Base-by-base conservation (phyloP, 2,329 filamentous ascomycete species). In the Exutisphaerella laricina region DNA sequence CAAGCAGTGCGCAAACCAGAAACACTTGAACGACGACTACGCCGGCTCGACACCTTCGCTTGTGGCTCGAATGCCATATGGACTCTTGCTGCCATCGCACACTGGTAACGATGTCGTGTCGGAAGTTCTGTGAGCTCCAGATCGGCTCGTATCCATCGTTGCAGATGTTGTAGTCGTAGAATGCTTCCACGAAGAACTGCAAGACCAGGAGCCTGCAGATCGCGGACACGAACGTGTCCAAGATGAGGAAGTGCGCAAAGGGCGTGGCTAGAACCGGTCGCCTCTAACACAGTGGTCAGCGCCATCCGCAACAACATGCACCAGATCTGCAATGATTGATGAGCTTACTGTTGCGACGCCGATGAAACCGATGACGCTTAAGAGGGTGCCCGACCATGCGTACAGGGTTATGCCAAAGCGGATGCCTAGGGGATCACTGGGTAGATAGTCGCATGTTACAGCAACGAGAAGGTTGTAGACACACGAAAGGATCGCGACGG, bases 391-490 rank as follows among this genome's bases (percentile, higher is more conserved):
- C 13, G 53, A 54, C 55, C 54, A 60, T 16, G 55, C 54, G 39
- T 60, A 60, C 9, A 50, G 38, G 12, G 48, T 49, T 12, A 57
- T 49, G 40, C 49, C 50, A 26, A 53, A 39, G 8, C 53, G 53
- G 25, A 60, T 46, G 39, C 51, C 56, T 14, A 59, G 45, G 2
- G 58, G 56, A 33, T 60, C 58, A 39, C 55, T 46, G 14, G 58
- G 56, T 3, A 60, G 39, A 32, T 58, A 53, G 14, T 45, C 44
- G 49, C 55, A 55, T 14, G 56, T 40, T 14, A 51, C 37, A 28
- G 53, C 58, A 28, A 56, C 48, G 20, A 56, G 31, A 17, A 51
- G 37, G 26, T 59, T 55, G 40, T 56, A 59, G 14, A 53, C 29
- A 36, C 53, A 37, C 39, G 57, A 48, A 33, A 55, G 36, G 8